These are phyloP conservation scores for Fraxinus platypoda DNA, from an alignment of 305 asterid species.

Conservation along the genomic window DNA sequence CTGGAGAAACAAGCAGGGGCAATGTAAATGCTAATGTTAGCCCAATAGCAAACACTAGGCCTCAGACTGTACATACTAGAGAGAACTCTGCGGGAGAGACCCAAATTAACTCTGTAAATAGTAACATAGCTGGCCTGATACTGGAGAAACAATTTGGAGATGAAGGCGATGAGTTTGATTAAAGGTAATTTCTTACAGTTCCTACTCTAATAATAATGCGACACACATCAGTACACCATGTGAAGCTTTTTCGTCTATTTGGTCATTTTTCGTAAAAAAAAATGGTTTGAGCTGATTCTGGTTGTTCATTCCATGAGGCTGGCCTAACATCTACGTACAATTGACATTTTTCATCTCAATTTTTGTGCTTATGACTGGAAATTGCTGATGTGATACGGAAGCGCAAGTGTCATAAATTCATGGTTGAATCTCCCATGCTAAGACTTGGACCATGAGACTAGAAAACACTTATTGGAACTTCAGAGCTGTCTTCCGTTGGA, in stretches of 20 bases:
- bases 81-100: background rate
- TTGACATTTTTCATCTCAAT: background rate
- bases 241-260: background rate
- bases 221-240: background rate
- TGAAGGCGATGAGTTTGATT: background rate
- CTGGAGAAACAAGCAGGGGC: background rate
- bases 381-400: background rate
- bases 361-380: background rate
- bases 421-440: background rate
- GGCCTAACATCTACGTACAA: background rate
- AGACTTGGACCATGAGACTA: background rate
- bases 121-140: background rate
- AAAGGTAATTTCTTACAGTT: background rate
- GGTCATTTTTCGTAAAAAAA: background rate
- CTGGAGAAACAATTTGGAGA: background rate
- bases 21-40: background rate
- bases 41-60: background rate
- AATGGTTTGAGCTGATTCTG: background rate
- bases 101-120: conserved; percentile 6
- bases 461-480: background rate
- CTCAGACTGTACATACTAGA: conserved; percentile 8
- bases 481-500: background rate
- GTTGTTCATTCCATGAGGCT: background rate
- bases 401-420: background rate
- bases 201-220: background rate